Evolutionary conservation across 148 eudicot species (phyloP), one percentile per base, ranked within the genome.

Genomic region (Amaranthus cruentus): DNA sequence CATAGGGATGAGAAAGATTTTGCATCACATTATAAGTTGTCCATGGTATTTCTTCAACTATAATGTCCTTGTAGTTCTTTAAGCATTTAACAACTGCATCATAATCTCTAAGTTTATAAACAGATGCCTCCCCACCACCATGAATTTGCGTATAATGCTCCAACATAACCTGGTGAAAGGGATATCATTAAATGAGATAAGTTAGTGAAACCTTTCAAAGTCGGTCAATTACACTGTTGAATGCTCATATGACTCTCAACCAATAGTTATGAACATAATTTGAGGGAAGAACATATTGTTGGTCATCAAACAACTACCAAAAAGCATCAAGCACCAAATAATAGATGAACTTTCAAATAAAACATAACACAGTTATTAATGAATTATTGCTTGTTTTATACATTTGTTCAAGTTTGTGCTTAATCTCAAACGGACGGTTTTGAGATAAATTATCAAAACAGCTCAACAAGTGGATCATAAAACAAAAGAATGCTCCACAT

Each of bases 31-130:
- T 92, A 78, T 86, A 86, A 5, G 99, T 96, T 43, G 81, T 85
- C 94, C 96, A 96, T 62, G 99, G 99, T 73, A 96, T 81, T 73
- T 92, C 96, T 83, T 92, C 99, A 71, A 82, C 81, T 63, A 86
- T 91, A 79, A 92, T 66, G 67, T 83, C 84, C 77, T 85, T 85
- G 53, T 57, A 87, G 67, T 51, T 90, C 90, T 82, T 92, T 79
- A 96, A 82, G 80, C 94, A 88, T 82, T 73, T 87, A 72, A 90
- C 79, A 66, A 90, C 89, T 11, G 74, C 77, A 73, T 87, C 94
- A 77, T 92, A 96, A 73, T 90, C 97, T 72, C 74, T 67, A 69
- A 96, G 84, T 78, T 85, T 86, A 79, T 83, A 96, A 56, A 92
- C 99, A 84, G 86, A 81, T 47, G 97, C 90, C 83, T 87, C 83